A percentile compares a stretch with the other conserved stretches of the same genome.
phyloP scores from a whole-genome alignment of 2,329 filamentous ascomycete species.

The Ophiostoma populinum region DNA sequence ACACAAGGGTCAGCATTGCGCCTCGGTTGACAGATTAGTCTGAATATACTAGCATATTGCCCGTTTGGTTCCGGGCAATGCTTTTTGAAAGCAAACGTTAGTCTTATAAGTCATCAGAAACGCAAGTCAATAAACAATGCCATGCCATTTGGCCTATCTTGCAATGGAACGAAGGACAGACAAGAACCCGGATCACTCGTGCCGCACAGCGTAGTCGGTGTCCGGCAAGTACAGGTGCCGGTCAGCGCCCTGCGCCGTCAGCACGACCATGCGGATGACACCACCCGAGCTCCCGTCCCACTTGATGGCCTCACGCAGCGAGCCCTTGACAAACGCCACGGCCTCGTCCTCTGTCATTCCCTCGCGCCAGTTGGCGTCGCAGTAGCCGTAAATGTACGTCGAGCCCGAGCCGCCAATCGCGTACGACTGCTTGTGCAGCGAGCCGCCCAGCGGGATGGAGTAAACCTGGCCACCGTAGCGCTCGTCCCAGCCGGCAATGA shows the following conservation, averaged over 20 bases:
- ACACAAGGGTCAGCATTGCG: too few relatives aligned
- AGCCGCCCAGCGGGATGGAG: slow-evolving; percentile 89
- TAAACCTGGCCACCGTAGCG: slow-evolving; percentile 94
- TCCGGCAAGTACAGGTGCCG: slow-evolving; percentile 93
- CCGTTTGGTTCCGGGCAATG: too few relatives aligned
- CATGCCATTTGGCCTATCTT: slow-evolving; percentile 12
- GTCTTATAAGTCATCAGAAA: too few relatives aligned
- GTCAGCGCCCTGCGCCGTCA: slow-evolving; percentile 77
- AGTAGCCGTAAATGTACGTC: slow-evolving; percentile 99
- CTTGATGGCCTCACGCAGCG: slow-evolving; percentile 88
- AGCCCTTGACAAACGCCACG: slow-evolving; percentile 80
- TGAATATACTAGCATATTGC: too few relatives aligned
- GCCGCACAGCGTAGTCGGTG: slow-evolving; percentile 60
- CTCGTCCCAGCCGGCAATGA: slow-evolving; percentile 96
- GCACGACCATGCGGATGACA: slow-evolving; percentile 93
- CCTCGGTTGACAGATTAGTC: too few relatives aligned
- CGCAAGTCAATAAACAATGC: too few relatives aligned
- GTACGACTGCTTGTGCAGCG: slow-evolving; percentile 92
- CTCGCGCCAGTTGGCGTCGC: slow-evolving; percentile 89
- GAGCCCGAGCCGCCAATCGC: slow-evolving; percentile 92
- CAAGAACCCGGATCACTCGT: too few relatives aligned
- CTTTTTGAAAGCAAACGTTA: too few relatives aligned
- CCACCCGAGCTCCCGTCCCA: slow-evolving; percentile 98
- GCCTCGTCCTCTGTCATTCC: slow-evolving; percentile 86
- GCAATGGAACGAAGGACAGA: slow-evolving; percentile 11